Evolutionary conservation across 495 filamentous ascomycete genomes (phyloP).

Genomic region (Hypomontagnella monticulosa): DNA sequence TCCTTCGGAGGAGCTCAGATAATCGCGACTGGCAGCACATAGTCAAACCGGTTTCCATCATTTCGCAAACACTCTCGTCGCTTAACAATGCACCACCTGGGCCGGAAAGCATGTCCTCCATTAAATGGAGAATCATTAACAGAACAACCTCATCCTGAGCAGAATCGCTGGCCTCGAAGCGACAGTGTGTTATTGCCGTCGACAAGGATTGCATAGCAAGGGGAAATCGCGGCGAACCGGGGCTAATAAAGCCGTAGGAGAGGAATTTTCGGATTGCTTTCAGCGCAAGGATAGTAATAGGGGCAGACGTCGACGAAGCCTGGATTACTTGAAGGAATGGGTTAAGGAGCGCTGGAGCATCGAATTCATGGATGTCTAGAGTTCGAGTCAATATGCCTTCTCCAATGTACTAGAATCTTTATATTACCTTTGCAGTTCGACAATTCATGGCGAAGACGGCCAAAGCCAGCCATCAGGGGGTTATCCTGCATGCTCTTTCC

Average conservation of each 20-base stretch:
- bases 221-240: conserved; percentile 81
- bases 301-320: conserved; percentile 93
- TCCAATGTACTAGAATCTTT: not conserved
- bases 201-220: conserved; percentile 95
- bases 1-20: conserved; percentile 88
- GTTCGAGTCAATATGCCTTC: conserved; percentile 21
- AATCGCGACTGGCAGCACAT: conserved; percentile 96
- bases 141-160: conserved; percentile 95
- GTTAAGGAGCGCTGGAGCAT: conserved; percentile 88
- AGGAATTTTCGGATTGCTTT: conserved; percentile 98
- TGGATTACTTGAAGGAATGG: conserved; percentile 98
- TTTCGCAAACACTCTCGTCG: conserved; percentile 97
- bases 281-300: conserved; percentile 93
- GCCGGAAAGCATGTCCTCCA: conserved; percentile 96
- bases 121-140: conserved; percentile 91
- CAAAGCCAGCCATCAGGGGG: conserved; percentile 94
- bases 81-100: conserved; percentile 90
- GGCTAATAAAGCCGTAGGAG: conserved; percentile 88
- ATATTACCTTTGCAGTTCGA: conserved; percentile 81
- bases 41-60: conserved; percentile 98
- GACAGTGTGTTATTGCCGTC: conserved; percentile 94
- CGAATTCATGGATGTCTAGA: conserved; percentile 85
- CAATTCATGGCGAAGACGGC: conserved; percentile 86
- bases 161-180: conserved; percentile 95
- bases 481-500: conserved; percentile 99